A percentile compares a stretch with the other conserved stretches of the same genome.
phyloP scores from a whole-genome alignment of 1,284 basidiomycete species.

The Chiua sp. region DNA sequence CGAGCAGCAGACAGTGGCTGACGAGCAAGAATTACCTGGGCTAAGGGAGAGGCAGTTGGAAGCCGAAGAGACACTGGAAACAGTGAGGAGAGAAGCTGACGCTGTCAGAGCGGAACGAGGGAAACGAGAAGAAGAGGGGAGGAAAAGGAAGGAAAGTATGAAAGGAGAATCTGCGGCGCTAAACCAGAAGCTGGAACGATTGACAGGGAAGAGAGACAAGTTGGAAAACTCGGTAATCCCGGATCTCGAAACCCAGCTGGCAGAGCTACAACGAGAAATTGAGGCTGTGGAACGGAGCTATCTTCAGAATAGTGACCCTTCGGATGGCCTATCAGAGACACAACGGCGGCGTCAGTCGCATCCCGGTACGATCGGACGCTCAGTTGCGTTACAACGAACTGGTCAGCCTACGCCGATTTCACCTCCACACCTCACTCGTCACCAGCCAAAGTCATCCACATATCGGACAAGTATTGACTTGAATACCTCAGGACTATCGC shows the following conservation, averaged over 20 bases:
- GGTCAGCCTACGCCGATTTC: slow-evolving; percentile 26
- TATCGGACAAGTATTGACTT: slow-evolving; percentile 28
- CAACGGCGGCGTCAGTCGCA: slow-evolving; percentile 33
- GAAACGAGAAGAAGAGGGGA: slow-evolving; percentile 57
- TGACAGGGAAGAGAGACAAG: slow-evolving; percentile 58
- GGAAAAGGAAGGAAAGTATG: slow-evolving; percentile 63
- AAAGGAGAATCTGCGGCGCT: slow-evolving; percentile 51
- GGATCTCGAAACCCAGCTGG: slow-evolving; percentile 61
- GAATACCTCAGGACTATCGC: slow-evolving; percentile 9
- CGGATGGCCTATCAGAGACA: slow-evolving; percentile 23
- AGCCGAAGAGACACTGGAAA: slow-evolving; percentile 45
- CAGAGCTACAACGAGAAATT: slow-evolving; percentile 53
- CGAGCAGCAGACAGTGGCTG: slow-evolving; percentile 52
- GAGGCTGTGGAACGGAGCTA: slow-evolving; percentile 42
- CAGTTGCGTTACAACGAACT: slow-evolving; percentile 17
- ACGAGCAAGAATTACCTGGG: slow-evolving; percentile 58
- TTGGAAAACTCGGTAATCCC: slow-evolving; percentile 53
- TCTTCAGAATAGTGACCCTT: slow-evolving; percentile 18
- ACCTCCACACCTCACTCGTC: slow-evolving; percentile 28
- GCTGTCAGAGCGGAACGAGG: slow-evolving; percentile 52
- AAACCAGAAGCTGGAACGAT: slow-evolving; percentile 55
- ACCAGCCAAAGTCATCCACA: slow-evolving; percentile 32
- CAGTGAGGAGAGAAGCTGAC: slow-evolving; percentile 44
- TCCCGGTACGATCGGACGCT: slow-evolving; percentile 35
- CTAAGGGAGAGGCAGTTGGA: slow-evolving; percentile 56